Base-by-base conservation (phyloP, 2,329 filamentous ascomycete genomes). In the Drechslera avenae region DNA sequence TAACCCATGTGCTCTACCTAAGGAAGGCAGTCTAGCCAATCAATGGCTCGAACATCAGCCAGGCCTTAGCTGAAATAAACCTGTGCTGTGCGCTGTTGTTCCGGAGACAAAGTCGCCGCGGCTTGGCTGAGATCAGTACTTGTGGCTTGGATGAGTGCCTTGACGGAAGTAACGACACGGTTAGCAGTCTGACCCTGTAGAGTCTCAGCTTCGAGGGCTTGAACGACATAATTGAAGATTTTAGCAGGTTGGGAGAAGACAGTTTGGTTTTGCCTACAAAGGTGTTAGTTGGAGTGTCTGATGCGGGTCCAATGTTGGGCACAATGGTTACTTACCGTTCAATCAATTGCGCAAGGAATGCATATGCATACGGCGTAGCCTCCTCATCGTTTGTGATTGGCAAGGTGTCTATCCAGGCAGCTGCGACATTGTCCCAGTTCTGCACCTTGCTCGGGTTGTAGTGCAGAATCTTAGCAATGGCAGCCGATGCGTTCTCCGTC, bases 321-420 rank as follows among this genome's bases (percentile, higher is more conserved):
- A 21, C n/a, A 16, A n/a, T 2, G 4, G 13, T 13, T 14, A 87
- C 91, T 84, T 85, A 97, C 94, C 95, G 89, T 62, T 95, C 89
- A 71, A 97, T 97, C 57, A 99, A 77, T 72, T 96, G 88, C 10
- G 90, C 87, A 51, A 99, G 79, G 77, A 96, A 99, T 36, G 87
- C 87, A 72, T 99, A 99, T 1, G 92, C 92, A 73, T 95, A 97
- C 12, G 94, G 94, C 16, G 94, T 94, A 3, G 94, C 94, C 77
- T 99, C 94, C 73, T 99, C 94, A 61, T 99, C 94, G 68, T 96
- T 97, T 13, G 87, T 86, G 44, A 99, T 88, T 0, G 94, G 94
- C 30, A 99, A 79, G 0, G 93, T 97, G 59, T 91, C 86, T 40
- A 99, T 78, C 94, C 94, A 99, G 70, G 89, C 87, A n/a, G 81